A percentile compares a stretch with the other conserved stretches of the same genome.
These are phyloP conservation scores for Apostasia ramifera DNA, from an alignment of 106 monocot genomes.

Conservation along the genomic window DNA sequence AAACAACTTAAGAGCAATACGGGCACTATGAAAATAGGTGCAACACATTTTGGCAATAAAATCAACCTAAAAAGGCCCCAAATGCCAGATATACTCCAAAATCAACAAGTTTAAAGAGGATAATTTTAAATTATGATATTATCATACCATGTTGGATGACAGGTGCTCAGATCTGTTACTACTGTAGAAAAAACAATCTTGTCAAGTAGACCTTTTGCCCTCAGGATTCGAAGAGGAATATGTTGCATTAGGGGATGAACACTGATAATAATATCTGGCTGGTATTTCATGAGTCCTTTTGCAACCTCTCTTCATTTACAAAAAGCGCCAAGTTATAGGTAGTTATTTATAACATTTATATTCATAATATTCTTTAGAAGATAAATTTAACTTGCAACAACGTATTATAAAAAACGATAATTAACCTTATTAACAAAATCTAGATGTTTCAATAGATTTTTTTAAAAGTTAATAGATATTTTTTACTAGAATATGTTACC, in stretches of 20 bases:
- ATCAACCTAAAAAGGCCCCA: no score
- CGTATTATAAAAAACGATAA: no score
- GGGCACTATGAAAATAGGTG: not conserved
- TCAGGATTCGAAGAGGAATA: conserved; percentile 82
- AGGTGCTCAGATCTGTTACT: conserved; percentile 91
- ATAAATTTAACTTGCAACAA: no score
- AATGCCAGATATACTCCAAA: not conserved
- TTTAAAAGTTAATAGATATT: no score
- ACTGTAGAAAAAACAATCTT: conserved; percentile 98
- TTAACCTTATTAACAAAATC: no score
- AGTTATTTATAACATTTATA: no score
- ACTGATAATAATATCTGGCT: conserved; percentile 98
- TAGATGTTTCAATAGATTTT: no score
- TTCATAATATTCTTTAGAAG: no score
- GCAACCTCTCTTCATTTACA: conserved; percentile 66
- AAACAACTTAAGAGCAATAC: conserved; percentile 2
- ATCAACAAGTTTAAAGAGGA: not conserved
- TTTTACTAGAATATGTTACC: no score
- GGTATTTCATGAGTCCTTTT: conserved; percentile 95
- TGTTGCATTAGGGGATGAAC: conserved; percentile 99
- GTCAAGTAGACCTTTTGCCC: conserved; percentile 76
- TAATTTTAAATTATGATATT: not conserved
- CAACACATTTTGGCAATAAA: not conserved
- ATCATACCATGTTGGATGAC: conserved; percentile 93
- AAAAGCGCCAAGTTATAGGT: conserved; percentile 3